These are phyloP conservation scores for Calonectria honghensis DNA, from an alignment of 2,329 filamentous ascomycete genomes.

Conservation along the genomic window DNA sequence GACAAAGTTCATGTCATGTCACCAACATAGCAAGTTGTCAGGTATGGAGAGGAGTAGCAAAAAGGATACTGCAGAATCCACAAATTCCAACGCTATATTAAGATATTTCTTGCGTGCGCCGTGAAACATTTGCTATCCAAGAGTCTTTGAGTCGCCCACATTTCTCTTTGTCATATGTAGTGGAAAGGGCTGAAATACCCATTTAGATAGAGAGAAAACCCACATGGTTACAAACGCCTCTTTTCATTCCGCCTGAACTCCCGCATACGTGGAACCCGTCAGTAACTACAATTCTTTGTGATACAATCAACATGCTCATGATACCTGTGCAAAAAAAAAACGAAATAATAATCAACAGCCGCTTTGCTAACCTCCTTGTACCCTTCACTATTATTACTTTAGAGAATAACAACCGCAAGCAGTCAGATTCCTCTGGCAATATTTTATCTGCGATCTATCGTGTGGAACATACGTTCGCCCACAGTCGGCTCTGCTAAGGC, in stretches of 20 bases:
- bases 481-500: slow-evolving; percentile 50
- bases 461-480: slow-evolving; percentile 50
- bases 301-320: neutral
- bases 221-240: slow-evolving; percentile 3
- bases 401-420: neutral
- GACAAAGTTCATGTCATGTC: slow-evolving; percentile 24
- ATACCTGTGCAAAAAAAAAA: neutral
- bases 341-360: neutral
- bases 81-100: slow-evolving; percentile 28
- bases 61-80: slow-evolving; percentile 31
- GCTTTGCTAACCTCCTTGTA: neutral
- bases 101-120: neutral
- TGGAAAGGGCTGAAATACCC: neutral
- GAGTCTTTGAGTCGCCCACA: neutral
- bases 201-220: neutral
- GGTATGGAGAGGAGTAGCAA: slow-evolving; percentile 30
- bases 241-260: slow-evolving; percentile 3
- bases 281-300: slow-evolving; percentile 10
- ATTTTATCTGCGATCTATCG: slow-evolving; percentile 46
- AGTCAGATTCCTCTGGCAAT: neutral
- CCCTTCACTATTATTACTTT: neutral
- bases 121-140: neutral
- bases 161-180: neutral
- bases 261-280: slow-evolving; percentile 4
- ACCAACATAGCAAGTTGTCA: slow-evolving; percentile 32